Evolutionary conservation across 805 yeast genomes (phyloP).

Genomic region (Spathaspora hagerdaliae): DNA sequence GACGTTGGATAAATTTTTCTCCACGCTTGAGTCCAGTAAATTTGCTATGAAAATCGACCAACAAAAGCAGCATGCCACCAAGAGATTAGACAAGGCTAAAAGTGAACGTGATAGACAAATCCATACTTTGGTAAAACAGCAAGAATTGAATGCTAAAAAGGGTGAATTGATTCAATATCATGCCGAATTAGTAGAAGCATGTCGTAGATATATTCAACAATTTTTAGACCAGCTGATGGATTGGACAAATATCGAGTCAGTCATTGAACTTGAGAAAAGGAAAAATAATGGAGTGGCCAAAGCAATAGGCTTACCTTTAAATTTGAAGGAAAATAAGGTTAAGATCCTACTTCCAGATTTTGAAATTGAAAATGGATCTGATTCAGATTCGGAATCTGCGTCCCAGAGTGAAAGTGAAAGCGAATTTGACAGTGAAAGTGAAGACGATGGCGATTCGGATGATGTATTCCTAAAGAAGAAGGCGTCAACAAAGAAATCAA

Average conservation of each 20-base stretch:
- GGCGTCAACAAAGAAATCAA: constrained; percentile 1
- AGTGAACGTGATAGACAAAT: constrained; percentile 70
- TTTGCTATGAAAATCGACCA: constrained; percentile 70
- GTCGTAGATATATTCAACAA: constrained; percentile 61
- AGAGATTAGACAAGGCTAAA: constrained; percentile 69
- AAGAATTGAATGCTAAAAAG: constrained; percentile 56
- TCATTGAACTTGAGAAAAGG: constrained; percentile 68
- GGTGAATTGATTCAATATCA: constrained; percentile 71
- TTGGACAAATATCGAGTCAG: constrained; percentile 83
- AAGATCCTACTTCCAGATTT: constrained; percentile 51
- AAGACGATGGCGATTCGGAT: constrained; percentile 13
- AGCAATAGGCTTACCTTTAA: constrained; percentile 61
- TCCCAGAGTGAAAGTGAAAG: constrained; percentile 32
- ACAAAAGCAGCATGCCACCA: constrained; percentile 71
- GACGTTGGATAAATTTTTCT: constrained; percentile 79
- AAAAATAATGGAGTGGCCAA: constrained; percentile 58
- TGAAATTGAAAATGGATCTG: constrained; percentile 11
- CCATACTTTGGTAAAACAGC: constrained; percentile 58
- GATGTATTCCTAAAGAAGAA: constrained; percentile 5
- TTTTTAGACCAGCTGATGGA: constrained; percentile 84
- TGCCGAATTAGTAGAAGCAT: constrained; percentile 68
- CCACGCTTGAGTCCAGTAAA: constrained; percentile 79
- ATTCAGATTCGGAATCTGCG: constrained; percentile 13
- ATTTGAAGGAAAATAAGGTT: constrained; percentile 65
- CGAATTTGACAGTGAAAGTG: constrained; percentile 33